Conservation (phyloP, 805 yeast species). For the Myxozyma vanderwaltii region DNA sequence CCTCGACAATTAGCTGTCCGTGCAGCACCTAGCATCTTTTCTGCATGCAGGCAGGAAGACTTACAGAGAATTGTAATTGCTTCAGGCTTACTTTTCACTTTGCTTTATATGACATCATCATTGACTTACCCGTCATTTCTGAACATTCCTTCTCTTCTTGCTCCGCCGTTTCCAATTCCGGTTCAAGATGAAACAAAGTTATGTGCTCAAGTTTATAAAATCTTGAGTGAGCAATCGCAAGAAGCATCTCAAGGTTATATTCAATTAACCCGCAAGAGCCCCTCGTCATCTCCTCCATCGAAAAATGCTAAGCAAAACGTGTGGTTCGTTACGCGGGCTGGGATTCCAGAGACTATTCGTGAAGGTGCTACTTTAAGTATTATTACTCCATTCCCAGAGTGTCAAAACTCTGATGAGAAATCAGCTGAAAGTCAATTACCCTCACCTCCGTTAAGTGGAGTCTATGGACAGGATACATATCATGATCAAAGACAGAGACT, state of each 20-base stretch:
- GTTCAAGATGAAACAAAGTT: constrained; percentile 15
- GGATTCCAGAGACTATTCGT: constrained; percentile 6
- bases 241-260: constrained; percentile 10
- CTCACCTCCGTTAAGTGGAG: background rate
- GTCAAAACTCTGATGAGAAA: background rate
- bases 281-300: background rate
- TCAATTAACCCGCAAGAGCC: background rate
- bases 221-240: background rate
- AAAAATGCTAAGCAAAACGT: background rate
- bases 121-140: constrained; percentile 16
- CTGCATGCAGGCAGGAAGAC: constrained; percentile 9
- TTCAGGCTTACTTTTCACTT: constrained; percentile 10
- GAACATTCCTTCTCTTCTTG: constrained; percentile 10
- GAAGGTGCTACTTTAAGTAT: constrained; percentile 11
- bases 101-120: constrained; percentile 16
- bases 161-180: constrained; percentile 14
- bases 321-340: constrained; percentile 11
- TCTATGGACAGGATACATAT: background rate
- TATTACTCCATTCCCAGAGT: background rate
- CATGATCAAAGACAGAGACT: background rate
- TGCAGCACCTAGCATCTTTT: background rate
- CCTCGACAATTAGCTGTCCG: background rate
- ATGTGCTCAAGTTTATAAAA: constrained; percentile 17
- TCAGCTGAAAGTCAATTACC: background rate
- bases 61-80: constrained; percentile 14